These are phyloP conservation scores for Umbellularia californica DNA, from an alignment of 164 flowering plant genomes.

Conservation along the genomic window DNA sequence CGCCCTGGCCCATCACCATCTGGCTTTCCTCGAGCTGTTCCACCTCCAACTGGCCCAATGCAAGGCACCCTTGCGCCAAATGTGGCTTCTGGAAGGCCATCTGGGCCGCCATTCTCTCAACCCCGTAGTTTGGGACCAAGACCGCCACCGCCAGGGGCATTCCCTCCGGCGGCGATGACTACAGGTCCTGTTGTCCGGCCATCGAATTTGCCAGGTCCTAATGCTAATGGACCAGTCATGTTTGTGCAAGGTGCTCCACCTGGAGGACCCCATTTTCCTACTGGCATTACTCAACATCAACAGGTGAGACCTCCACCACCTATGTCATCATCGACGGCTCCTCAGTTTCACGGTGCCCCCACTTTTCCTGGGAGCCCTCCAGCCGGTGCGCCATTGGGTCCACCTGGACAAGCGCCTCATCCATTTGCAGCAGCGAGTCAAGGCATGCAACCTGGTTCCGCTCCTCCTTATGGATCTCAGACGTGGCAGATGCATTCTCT, in stretches of 20 bases:
- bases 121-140: slow-evolving; percentile 46
- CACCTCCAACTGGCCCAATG: slow-evolving; percentile 29
- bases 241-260: slow-evolving; percentile 26
- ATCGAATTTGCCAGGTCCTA: slow-evolving; percentile 22
- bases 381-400: slow-evolving; percentile 12
- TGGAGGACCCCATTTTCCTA: slow-evolving; percentile 34
- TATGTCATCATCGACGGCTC: slow-evolving; percentile 10
- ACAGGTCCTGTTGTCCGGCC: slow-evolving; percentile 33
- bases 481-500: slow-evolving; percentile 39
- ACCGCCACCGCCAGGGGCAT: slow-evolving; percentile 35
- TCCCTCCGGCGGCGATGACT: slow-evolving; percentile 27
- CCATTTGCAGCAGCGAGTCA: slow-evolving; percentile 18
- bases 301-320: slow-evolving; percentile 45
- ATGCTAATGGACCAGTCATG: slow-evolving; percentile 61
- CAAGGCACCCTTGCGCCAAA: slow-evolving; percentile 34
- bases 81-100: slow-evolving; percentile 40
- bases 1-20: slow-evolving; percentile 35
- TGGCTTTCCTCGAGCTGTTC: slow-evolving; percentile 27
- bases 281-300: slow-evolving; percentile 32
- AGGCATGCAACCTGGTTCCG: slow-evolving; percentile 2
- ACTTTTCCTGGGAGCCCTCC: slow-evolving; percentile 23
- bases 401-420: slow-evolving; percentile 11
- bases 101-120: slow-evolving; percentile 45
- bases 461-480: slow-evolving; percentile 23
- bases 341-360: slow-evolving; percentile 10